These are phyloP conservation scores for Populus euphratica DNA, from an alignment of 345 rosid species.

Conservation along the genomic window DNA sequence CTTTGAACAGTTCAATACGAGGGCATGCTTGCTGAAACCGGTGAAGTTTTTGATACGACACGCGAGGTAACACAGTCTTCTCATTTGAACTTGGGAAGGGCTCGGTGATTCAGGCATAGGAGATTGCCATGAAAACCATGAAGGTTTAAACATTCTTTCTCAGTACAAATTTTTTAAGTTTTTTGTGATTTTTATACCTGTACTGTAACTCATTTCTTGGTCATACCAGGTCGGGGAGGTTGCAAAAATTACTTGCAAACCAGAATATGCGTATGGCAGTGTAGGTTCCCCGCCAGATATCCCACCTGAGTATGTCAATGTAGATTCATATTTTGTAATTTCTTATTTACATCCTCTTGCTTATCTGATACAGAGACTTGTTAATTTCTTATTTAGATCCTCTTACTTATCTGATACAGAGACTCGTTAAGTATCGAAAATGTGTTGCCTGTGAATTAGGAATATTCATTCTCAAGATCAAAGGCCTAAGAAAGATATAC, in stretches of 20 bases:
- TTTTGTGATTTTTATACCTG: neutral
- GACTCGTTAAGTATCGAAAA: neutral
- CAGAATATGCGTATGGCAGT: slow-evolving; percentile 88
- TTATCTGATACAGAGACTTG: neutral
- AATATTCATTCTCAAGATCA: neutral
- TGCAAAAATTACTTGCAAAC: slow-evolving; percentile 86
- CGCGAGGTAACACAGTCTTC: slow-evolving; percentile 77
- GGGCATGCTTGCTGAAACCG: slow-evolving; percentile 76
- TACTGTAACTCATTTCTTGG: neutral
- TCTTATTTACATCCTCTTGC: neutral
- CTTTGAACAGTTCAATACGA: slow-evolving; percentile 73
- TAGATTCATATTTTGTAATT: neutral
- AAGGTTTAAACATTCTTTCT: slow-evolving; percentile 43
- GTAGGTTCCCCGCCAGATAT: slow-evolving; percentile 89
- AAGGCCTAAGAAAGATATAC: neutral
- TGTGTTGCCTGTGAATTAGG: neutral
- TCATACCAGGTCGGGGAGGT: slow-evolving; percentile 82
- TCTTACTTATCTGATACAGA: neutral
- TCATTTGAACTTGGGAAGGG: slow-evolving; percentile 88
- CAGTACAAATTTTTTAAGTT: neutral
- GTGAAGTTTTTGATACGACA: slow-evolving; percentile 83
- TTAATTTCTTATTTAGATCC: neutral
- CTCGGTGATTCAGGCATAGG: slow-evolving; percentile 85
- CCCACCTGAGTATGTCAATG: slow-evolving; percentile 64
- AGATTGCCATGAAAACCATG: slow-evolving; percentile 76